Conservation (phyloP, 2,329 filamentous ascomycete species). For the Aspergillus arachidicola region DNA sequence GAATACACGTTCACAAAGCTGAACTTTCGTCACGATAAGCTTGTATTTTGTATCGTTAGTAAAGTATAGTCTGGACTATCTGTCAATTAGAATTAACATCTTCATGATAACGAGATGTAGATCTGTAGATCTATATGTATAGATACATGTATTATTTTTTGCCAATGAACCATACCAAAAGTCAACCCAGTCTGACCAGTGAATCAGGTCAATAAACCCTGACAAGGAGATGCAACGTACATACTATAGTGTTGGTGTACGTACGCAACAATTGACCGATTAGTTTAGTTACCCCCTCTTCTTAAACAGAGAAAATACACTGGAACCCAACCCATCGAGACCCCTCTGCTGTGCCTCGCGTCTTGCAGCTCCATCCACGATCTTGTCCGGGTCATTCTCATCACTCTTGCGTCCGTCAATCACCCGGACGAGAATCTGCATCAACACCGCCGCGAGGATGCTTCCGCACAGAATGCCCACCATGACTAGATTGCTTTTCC, state of each 20-base stretch:
- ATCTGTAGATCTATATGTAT: neutral
- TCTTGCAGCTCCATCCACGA: constrained; percentile 38
- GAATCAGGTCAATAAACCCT: too few species aligned
- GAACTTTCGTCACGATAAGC: neutral
- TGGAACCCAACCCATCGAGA: constrained; percentile 34
- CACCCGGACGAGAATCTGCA: constrained; percentile 65
- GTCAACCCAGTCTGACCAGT: too few species aligned
- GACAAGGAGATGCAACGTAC: too few species aligned
- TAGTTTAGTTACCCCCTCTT: constrained; percentile 2
- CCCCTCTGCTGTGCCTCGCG: constrained; percentile 41
- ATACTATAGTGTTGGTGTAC: too few species aligned
- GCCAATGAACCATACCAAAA: neutral
- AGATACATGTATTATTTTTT: neutral
- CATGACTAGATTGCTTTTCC: constrained; percentile 85
- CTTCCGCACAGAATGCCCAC: constrained; percentile 80
- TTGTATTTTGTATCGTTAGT: neutral
- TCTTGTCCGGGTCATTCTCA: constrained; percentile 18
- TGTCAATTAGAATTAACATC: neutral
- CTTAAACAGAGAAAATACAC: constrained; percentile 10
- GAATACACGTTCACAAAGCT: too few species aligned
- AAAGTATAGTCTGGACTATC: neutral
- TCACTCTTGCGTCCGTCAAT: constrained; percentile 32
- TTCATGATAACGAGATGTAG: neutral
- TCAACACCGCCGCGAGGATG: constrained; percentile 66
- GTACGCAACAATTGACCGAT: neutral